Base-by-base conservation (phyloP, 1,139 yeast species). In the Hyphopichia fennica region DNA sequence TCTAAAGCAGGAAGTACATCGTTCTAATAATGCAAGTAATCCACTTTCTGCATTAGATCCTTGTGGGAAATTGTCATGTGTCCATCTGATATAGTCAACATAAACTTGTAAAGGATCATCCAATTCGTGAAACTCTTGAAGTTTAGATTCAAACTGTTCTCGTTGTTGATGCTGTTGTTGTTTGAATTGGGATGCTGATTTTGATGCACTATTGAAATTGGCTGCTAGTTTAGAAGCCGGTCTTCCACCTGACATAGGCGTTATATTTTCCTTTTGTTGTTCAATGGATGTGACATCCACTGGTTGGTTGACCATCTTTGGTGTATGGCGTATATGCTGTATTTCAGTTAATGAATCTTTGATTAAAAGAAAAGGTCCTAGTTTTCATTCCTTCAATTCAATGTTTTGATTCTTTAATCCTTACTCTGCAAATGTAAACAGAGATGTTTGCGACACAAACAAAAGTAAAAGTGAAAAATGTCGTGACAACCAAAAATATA, bases 91-190 rank as follows among this genome's bases (percentile, higher is more conserved):
- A 51, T 88, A 90, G 17, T 83, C 84, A 18, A 88, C 54, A 60
- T 77, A 89, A 1, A 81, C 78, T 45, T 85, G 87, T 23, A 90
- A 62, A 0, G 97, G 96, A 56, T 91, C 97, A 62, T 90, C 96
- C 34, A 81, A 60, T 20, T 84, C 86, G 1, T 78, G 83, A 2
- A 78, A 51, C 1, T 74, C 68, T 15, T 55, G 57, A 17, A 84
- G 60, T 13, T 63, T 63, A 11, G 55, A 45, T 54, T 83, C 86
- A 51, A 75, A 72, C 43, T 60, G 52, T 4, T 64, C 56, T 54
- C 82, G 57, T 54, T 77, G 72, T 28, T 58, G 50, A 17, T 50
- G 49, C 34, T 68, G 62, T 17, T 53, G 53, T 11, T 58, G 53
- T 39, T 64, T 65, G 35, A 64, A 53, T n/a, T 62, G 61, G 1